These are phyloP conservation scores for Hamiltosporidium magnivora DNA, from an alignment of 371 early-diverging fungal species.

Conservation along the genomic window DNA sequence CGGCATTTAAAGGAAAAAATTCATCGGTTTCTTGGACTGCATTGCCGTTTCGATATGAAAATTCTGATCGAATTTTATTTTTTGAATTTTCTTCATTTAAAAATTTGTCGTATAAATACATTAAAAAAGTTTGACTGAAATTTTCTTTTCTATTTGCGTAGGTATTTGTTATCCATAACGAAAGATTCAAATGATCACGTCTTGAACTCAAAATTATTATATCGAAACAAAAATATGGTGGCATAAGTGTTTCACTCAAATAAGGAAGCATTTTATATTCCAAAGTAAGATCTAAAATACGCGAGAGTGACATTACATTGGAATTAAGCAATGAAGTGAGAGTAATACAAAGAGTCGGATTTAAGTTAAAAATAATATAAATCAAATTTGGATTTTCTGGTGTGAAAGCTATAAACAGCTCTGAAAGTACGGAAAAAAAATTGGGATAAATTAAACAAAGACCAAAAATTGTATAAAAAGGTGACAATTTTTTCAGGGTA, in stretches of 20 bases:
- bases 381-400: constrained; percentile 7
- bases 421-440: too few relatives aligned
- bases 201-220: constrained; percentile 35
- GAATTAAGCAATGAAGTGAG: not conserved
- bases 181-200: constrained; percentile 42
- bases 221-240: constrained; percentile 37
- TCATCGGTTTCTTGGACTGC: constrained; percentile 5
- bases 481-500: not conserved
- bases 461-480: not conserved
- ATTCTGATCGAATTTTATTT: not conserved
- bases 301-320: constrained; percentile 4
- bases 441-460: not conserved
- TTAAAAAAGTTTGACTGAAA: constrained; percentile 21
- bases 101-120: constrained; percentile 20
- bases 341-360: constrained; percentile 8
- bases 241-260: constrained; percentile 22
- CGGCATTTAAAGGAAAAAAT: constrained; percentile 32
- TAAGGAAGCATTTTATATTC: constrained; percentile 43
- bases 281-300: constrained; percentile 35
- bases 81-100: not conserved
- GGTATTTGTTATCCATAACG: constrained; percentile 30
- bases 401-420: not conserved
- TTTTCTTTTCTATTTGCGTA: constrained; percentile 8
- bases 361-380: constrained; percentile 27
- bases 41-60: not conserved